Base-by-base conservation (phyloP, 768 basidiomycete species). In the Clavaria fumosa region DNA sequence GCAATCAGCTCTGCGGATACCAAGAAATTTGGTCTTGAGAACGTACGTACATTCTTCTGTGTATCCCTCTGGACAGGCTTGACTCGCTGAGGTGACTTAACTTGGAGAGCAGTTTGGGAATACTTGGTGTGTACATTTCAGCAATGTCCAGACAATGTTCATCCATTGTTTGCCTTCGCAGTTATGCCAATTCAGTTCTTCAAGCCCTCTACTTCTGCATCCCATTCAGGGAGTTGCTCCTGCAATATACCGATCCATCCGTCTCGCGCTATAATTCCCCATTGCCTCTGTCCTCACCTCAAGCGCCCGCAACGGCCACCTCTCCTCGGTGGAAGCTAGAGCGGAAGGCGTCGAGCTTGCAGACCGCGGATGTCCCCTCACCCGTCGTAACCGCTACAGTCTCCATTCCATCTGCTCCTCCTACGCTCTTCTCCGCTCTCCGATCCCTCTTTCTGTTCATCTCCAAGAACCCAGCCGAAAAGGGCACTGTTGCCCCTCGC, bases 161-260 rank as follows among this genome's bases (percentile, higher is more conserved):
- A 43, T 39, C 35, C 23, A 43, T 39, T 23, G 30, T 42, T 50
- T 53, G 35, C 38, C 33, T 45, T 21, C 37, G 41, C 54, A 90
- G 90, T 61, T 99, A 99, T 58, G 90, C 83, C 62, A 99, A 97
- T 59, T 95, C 93, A n/a, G 89, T 99, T 17, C 69, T 99, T 11
- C 93, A 99, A 56, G 79, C 95, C 0, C 72, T 97, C 39, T 99
- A 96, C 62, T 93, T 91, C 56, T 96, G 90, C 54, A 61, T 72
- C 17, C 91, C 93, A 1, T 96, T 99, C 54, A 72, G 91, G 35
- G 81, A 91, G 35, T 82, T 95, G 40, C 67, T 96, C 47, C 60
- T 81, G n/a, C 83, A 79, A 47, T 64, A 67, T 42, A 49, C 61
- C 37, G 81, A 75, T 58, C 59, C 59, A 37, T 72, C 65, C 39